Evolutionary conservation across 192 early-diverging fungal species (phyloP), one percentile per base, ranked within the genome.

Genomic region (Coemansia sp.): DNA sequence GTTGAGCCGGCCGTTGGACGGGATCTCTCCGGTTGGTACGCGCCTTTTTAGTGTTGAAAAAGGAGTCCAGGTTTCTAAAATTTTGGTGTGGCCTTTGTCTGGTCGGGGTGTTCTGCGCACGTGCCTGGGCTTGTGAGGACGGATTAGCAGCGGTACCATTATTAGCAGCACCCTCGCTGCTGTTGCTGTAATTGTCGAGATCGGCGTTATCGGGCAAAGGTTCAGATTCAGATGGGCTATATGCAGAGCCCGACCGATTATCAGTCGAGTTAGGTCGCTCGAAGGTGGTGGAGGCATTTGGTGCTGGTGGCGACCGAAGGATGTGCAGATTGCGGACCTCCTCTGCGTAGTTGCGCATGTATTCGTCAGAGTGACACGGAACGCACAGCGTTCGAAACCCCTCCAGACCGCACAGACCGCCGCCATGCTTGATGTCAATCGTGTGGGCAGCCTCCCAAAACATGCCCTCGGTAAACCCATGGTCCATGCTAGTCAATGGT

Each of bases 391-490:
- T 83, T 41, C 63, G 68, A 64, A 74, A 77, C 8, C 76, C 76
- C 32, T 72, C 71, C 1, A 83, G 80, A 1, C 80, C 76, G 61
- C 80, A 83, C 59, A 83, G 42, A 1, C 80, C 80, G 43, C 80
- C 80, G 45, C 80, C 80, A 12, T 74, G 69, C 62, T 67, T 67
- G 41, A 83, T 76, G 22, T 83, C 80, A 41, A 83, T 63, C 15
- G 57, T 61, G 42, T 83, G 80, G 0, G 80, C 80, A 3, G 80
- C 80, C 52, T 83, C 80, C 80, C 80, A 83, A 62, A 83, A 77
- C 80, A 78, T 77, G 22, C 80, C 80, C 39, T 63, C 40, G n/a
- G 57, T 71, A 41, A 83, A 83, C 15, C 52, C 58, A 45, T 63
- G 65, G 0, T 72, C 68, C 62, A 77, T 71, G 69, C 63, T 69